Base-by-base conservation (phyloP, 345 rosid species). In the Diplotaxis tenuifolia region DNA sequence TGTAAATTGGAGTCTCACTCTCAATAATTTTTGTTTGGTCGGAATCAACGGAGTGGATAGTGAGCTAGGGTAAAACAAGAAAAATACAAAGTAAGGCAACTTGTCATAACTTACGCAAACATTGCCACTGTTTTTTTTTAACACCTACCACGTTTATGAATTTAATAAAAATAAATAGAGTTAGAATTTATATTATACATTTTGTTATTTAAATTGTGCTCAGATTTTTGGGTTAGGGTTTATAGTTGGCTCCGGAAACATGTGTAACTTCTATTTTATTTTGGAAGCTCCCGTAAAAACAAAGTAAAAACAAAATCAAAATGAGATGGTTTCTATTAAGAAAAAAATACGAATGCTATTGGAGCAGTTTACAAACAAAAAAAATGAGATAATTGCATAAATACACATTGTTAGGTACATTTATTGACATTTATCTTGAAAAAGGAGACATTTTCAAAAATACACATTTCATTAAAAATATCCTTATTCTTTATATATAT, bases 51-150 rank as follows among this genome's bases (percentile, higher is more conserved):
- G 47, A 50, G 28, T 58, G 45, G 34, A 27, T 64, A 73, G 60
- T 32, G 55, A 42, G 29, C 14, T 62, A 68, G 65, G 70, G 54
- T 27, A 5, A 32, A 47, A 34, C 31, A 18, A 23, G 62, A 9
- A 19, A 25, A 62, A 53, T 25, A 42, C 7, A 20, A 22, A 23
- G 27, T n/a, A 34, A 28, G 56, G 47, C 73, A 54, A 54, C 56
- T 75, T 68, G 73, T 58, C 56, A n/a, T 60, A 52, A 57, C 68
- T 75, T 68, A 68, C 78, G 57, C 56, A 38, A 38, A 67, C 63
- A 60, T 60, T 59, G n/a, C n/a, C n/a, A n/a, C n/a, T n/a, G n/a
- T n/a, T n/a, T n/a, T n/a, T n/a, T n/a, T n/a, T n/a, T n/a, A n/a
- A n/a, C n/a, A n/a, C n/a, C n/a, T n/a, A 67, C 73, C 3, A 45